Evolutionary conservation across 371 early-diverging fungal genomes (phyloP).

Genomic region (Apophysomyces elegans): DNA sequence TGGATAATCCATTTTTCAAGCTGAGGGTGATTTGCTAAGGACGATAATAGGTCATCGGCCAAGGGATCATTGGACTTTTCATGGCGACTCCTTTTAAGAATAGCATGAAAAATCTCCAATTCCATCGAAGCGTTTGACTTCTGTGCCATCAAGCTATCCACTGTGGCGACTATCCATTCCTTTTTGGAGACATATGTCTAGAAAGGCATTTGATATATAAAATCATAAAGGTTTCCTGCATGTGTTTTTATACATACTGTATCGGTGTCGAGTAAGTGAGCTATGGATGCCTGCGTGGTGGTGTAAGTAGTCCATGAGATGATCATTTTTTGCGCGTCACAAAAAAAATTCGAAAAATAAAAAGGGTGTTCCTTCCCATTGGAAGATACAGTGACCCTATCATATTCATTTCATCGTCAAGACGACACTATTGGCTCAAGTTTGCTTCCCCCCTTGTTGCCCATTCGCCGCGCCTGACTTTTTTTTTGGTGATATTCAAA

Average conservation of each 20-base stretch:
- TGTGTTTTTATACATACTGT: not conserved
- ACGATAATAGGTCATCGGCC: constrained; percentile 8
- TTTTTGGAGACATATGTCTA: not conserved
- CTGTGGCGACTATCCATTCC: not conserved
- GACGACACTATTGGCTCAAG: constrained; percentile 18
- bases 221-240: not conserved
- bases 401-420: constrained; percentile 16
- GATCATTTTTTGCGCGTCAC: constrained; percentile 3
- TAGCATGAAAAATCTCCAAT: constrained; percentile 21
- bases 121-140: not conserved
- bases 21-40: not conserved
- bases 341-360: constrained; percentile 3
- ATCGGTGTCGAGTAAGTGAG: not conserved
- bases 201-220: not conserved
- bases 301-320: constrained; percentile 1
- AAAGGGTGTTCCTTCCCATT: constrained; percentile 11
- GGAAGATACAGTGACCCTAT: constrained; percentile 19
- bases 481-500: constrained; percentile 2
- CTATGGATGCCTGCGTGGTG: not conserved
- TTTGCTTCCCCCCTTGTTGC: constrained; percentile 6
- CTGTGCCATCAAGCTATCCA: not conserved
- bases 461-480: constrained; percentile 12
- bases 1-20: not conserved
- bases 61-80: constrained; percentile 7
- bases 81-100: constrained; percentile 14